These are phyloP conservation scores for Leishmania martiniquensis DNA, from an alignment of 208 protist genomes.

Conservation along the genomic window DNA sequence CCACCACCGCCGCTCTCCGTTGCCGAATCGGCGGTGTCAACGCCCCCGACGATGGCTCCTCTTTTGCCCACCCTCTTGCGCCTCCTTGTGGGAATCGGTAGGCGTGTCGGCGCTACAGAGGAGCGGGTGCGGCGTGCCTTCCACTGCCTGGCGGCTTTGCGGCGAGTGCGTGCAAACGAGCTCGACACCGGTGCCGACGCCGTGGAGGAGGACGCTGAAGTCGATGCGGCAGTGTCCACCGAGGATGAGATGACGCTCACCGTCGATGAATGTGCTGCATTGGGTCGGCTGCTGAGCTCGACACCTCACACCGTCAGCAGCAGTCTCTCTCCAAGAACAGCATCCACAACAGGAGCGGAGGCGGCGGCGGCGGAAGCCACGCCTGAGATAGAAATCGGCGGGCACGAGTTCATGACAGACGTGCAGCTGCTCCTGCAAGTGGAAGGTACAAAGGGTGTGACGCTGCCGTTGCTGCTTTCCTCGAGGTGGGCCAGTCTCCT, in stretches of 20 bases:
- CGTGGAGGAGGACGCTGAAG: neutral
- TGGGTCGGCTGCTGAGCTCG: constrained; percentile 17
- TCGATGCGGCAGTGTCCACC: constrained; percentile 13
- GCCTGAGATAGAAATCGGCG: neutral
- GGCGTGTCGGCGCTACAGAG: constrained; percentile 4
- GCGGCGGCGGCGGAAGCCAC: neutral
- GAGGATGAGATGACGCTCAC: constrained; percentile 34
- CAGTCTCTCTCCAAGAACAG: neutral
- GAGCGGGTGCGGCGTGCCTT: constrained; percentile 25
- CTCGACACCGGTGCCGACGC: neutral
- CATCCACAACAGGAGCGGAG: neutral
- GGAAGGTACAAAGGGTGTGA: constrained; percentile 46
- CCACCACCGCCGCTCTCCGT: neutral
- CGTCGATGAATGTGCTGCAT: constrained; percentile 10
- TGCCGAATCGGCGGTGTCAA: neutral
- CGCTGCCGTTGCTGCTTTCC: constrained; percentile 62
- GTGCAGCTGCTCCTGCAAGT: constrained; percentile 62
- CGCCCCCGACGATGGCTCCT: neutral
- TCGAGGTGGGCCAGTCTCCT: constrained; percentile 73
- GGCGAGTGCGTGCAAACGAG: constrained; percentile 6
- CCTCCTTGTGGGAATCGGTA: constrained; percentile 14
- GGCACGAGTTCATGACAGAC: constrained; percentile 23
- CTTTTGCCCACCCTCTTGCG: constrained; percentile 14
- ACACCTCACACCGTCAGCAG: neutral
- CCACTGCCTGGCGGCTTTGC: constrained; percentile 27